Evolutionary conservation across 2,329 filamentous ascomycete species (phyloP), one percentile per base, ranked within the genome.

Genomic region (Rhynchosporium agropyri): DNA sequence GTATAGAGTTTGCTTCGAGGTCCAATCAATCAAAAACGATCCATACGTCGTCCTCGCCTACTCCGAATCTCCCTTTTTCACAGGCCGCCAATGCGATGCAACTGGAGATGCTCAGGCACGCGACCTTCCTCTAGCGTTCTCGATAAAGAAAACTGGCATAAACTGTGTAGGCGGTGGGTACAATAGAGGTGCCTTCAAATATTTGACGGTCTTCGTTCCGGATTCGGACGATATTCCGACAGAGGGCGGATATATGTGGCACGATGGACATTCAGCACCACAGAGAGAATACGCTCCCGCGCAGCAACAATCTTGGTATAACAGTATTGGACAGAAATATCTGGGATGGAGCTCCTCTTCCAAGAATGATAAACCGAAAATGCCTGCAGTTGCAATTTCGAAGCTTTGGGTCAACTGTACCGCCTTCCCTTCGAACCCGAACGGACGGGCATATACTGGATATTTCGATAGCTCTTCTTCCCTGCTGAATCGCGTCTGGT

Each of bases 401-500:
- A 68, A 71, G 36, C 60, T 79, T 31, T 78, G 73, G 73, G 76
- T 78, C 29, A 75, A 76, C 60, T 79, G 75, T 68, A 77, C 77
- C 1, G 74, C 77, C 0, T 78, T 77, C 58, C 77, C 78, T 4
- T 76, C 70, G 2, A 77, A 76, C 79, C 73, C 80, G 2, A 81
- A 84, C 67, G 76, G 83, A 15, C 76, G 77, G 49, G 79, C 80
- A 12, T 84, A 84, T 60, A 77, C 79, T 46, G 82, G 82, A 8
- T 84, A 84, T 64, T 84, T 84, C 58, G 77, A 82, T 65, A 80
- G 76, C 67, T 79, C 75, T 51, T 80, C 80, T 48, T 77, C 81
- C 40, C 69, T 83, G 10, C 76, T 87, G 58, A 85, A 86, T 69
- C 76, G 78, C 3, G 78, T 83, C 63, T 83, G 81, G 80, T 83